These are phyloP conservation scores for Beverwykella pulmonaria DNA, from an alignment of 495 filamentous ascomycete species.

Conservation along the genomic window DNA sequence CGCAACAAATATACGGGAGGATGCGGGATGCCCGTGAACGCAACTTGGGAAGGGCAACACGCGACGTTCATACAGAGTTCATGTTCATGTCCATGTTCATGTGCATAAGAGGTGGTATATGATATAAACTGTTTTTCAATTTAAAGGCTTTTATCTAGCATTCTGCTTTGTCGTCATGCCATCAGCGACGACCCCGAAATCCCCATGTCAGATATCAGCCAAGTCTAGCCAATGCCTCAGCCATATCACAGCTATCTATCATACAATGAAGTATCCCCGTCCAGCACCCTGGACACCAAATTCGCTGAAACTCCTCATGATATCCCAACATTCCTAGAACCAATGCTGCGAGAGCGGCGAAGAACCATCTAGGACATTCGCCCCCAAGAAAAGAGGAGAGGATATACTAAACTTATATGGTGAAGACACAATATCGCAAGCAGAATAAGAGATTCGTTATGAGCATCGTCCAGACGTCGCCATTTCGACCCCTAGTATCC, in stretches of 20 bases:
- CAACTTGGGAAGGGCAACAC: no score
- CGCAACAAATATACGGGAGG: background rate
- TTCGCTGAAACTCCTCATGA: slow-evolving; percentile 21
- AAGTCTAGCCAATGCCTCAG: slow-evolving; percentile 32
- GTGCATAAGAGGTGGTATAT: background rate
- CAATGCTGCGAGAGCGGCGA: slow-evolving; percentile 33
- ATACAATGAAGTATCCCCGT: slow-evolving; percentile 21
- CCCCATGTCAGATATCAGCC: slow-evolving; percentile 14
- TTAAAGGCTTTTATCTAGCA: slow-evolving; percentile 28
- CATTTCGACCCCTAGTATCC: slow-evolving; percentile 47
- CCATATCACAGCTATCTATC: slow-evolving; percentile 27
- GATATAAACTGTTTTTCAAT: slow-evolving; percentile 38
- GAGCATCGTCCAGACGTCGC: slow-evolving; percentile 11
- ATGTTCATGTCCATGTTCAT: background rate
- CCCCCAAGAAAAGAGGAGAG: slow-evolving; percentile 21
- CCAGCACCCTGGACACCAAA: slow-evolving; percentile 14
- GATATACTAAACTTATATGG: slow-evolving; percentile 18
- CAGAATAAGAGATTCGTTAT: slow-evolving; percentile 23
- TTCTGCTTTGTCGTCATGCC: background rate
- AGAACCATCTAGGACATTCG: slow-evolving; percentile 30
- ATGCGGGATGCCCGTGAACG: background rate
- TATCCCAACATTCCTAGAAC: slow-evolving; percentile 1
- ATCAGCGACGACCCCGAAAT: background rate
- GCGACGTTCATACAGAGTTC: no score
- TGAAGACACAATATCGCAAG: background rate